Base-by-base conservation (phyloP, 2,329 filamentous ascomycete genomes). In the Elsinoe ampelina region DNA sequence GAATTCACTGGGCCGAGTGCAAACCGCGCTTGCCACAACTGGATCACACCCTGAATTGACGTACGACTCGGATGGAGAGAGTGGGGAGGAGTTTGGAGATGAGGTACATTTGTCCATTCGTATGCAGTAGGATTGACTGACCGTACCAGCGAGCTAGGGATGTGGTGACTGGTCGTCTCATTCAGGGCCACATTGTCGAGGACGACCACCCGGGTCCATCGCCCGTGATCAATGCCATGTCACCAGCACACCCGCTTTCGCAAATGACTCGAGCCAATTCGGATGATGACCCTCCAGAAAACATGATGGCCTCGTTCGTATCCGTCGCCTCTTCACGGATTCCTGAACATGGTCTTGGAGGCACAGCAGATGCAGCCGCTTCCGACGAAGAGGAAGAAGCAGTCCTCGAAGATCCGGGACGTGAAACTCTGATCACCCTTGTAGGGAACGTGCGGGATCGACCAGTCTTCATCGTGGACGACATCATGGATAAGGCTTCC, bases 401-500 rank as follows among this genome's bases (percentile, higher is more conserved):
- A 63, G 84, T 85, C n/a, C 82, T 92, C 54, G 82, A 86, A 64
- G 84, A 92, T 63, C 83, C 86, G 10, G 84, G 86, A 59, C 78
- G 92, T 19, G 93, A 98, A 74, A 90, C 91, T 67, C 95, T 92
- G 76, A 95, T 98, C 65, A 98, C 93, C 0, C 78, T 98, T n/a
- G 93, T 98, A 12, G 93, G 93, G 59, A 89, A 97, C 65, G 93
- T 98, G 59, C 86, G 84, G 67, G 84, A 89, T 68, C 83, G 89
- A 58, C 85, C 89, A 0, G 93, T 97, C 55, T 86, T 98, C 68
- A 90, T 98, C 60, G 87, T 98, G 51, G 93, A 98, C 70, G 93
- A 98, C 70, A 97, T 98, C 87, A 96, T 98, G 67, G 93, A 98
- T 74, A 96, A 95, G 75, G 85, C 90, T 8, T 89, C 87, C 12